Percentiles rank a stretch among this genome's conserved stretches.
phyloP scores from a whole-genome alignment of 176 grass and related monocot genomes.

The Oryza punctata region DNA sequence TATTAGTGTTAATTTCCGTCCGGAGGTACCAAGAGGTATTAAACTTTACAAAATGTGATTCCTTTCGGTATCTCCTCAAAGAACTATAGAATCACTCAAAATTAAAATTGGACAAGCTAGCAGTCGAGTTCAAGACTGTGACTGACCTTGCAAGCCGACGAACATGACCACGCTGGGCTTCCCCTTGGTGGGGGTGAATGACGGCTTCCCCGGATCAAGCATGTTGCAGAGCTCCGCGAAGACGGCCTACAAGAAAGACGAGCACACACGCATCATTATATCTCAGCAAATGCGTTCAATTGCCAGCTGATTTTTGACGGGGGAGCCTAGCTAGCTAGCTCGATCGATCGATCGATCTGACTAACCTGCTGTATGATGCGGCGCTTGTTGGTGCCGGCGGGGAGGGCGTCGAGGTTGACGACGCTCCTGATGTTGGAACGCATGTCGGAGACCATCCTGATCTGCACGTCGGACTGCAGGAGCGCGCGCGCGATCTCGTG shows the following conservation, averaged over 20 bases:
- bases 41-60: too few relatives aligned
- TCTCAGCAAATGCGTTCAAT: too few relatives aligned
- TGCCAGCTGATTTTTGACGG: neutral
- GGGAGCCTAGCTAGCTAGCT: too few relatives aligned
- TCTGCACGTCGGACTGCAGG: conserved; percentile 62
- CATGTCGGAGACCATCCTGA: conserved; percentile 66
- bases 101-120: too few relatives aligned
- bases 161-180: conserved; percentile 75
- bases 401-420: conserved; percentile 65
- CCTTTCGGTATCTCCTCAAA: too few relatives aligned
- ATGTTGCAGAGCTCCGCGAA: conserved; percentile 79
- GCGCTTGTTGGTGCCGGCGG: conserved; percentile 74
- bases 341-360: too few relatives aligned
- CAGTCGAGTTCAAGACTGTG: neutral
- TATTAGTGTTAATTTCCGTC: too few relatives aligned
- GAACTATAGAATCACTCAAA: too few relatives aligned
- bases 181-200: conserved; percentile 71
- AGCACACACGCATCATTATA: too few relatives aligned
- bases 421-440: conserved; percentile 62
- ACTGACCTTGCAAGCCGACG: conserved; percentile 64
- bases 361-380: conserved; percentile 73
- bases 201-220: conserved; percentile 70
- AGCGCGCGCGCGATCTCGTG: conserved; percentile 74
- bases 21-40: too few relatives aligned
- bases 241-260: conserved; percentile 35